Evolutionary conservation across 1,284 basidiomycete species (phyloP).

Genomic region (Austroboletus novae-zelandiae): DNA sequence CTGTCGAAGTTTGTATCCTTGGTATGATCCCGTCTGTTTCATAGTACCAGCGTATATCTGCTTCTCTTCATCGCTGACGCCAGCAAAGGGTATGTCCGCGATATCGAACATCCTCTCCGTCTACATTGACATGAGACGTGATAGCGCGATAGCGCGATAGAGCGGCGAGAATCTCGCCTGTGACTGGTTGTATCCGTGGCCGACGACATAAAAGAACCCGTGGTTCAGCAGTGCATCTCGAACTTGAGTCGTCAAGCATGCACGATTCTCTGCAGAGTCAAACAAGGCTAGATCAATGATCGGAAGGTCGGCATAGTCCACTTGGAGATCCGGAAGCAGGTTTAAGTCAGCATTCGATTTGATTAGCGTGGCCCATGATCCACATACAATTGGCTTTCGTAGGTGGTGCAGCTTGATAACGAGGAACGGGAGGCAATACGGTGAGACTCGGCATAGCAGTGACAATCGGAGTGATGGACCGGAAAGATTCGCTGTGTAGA

Average conservation of each 20-base stretch:
- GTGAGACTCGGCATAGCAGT: constrained; percentile 14
- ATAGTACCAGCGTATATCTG: constrained; percentile 45
- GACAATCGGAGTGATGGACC: no score
- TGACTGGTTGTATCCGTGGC: constrained; percentile 50
- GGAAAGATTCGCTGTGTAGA: no score
- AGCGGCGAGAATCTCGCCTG: constrained; percentile 37
- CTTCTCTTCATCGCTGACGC: constrained; percentile 58
- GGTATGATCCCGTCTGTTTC: constrained; percentile 50
- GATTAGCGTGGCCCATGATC: not conserved
- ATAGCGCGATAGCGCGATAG: not conserved
- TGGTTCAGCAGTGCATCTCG: constrained; percentile 57
- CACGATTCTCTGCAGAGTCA: constrained; percentile 45
- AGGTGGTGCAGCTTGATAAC: constrained; percentile 20
- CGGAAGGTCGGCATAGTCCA: constrained; percentile 66
- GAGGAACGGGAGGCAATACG: constrained; percentile 16
- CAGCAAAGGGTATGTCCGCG: constrained; percentile 57
- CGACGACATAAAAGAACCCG: constrained; percentile 63
- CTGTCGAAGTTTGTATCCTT: constrained; percentile 58
- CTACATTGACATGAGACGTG: constrained; percentile 24
- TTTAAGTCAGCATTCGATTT: not conserved
- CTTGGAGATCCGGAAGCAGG: constrained; percentile 29
- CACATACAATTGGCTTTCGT: constrained; percentile 22
- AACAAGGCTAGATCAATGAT: constrained; percentile 60
- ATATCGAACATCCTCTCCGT: constrained; percentile 61
- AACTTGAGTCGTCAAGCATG: constrained; percentile 46